These are phyloP conservation scores for Clitopilus passeckerianus DNA, from an alignment of 768 basidiomycete genomes.

Conservation along the genomic window DNA sequence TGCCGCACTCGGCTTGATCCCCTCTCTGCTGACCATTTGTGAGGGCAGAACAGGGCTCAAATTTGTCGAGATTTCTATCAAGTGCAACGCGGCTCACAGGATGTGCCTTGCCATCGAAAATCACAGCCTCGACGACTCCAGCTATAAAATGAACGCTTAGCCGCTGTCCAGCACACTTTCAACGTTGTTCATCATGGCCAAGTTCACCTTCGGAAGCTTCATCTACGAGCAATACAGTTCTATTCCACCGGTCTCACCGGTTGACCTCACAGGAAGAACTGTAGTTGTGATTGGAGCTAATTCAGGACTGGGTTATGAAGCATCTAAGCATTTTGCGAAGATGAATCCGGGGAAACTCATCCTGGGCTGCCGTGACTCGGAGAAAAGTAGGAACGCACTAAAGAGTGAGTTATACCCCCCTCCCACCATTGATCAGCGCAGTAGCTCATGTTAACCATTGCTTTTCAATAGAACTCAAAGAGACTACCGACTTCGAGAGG, in stretches of 20 bases:
- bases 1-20: too few species aligned
- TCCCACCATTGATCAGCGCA: not conserved
- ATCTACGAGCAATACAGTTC: conserved; percentile 14
- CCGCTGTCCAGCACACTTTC: too few species aligned
- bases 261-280: conserved; percentile 38
- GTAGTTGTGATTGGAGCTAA: conserved; percentile 48
- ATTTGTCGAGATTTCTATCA: too few species aligned
- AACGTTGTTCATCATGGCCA: conserved; percentile 14
- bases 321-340: conserved; percentile 36
- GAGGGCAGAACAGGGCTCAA: too few species aligned
- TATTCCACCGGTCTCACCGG: conserved; percentile 24
- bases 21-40: too few species aligned
- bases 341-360: conserved; percentile 39
- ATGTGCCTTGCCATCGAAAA: too few species aligned
- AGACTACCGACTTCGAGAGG: conserved; percentile 25
- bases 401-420: conserved; percentile 20
- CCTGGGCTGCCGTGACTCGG: conserved; percentile 29
- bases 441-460: not conserved
- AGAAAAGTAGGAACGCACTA: conserved; percentile 30
- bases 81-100: too few species aligned
- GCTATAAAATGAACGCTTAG: too few species aligned
- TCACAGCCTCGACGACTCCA: too few species aligned
- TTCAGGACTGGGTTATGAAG: conserved; percentile 43
- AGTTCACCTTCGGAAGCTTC: conserved; percentile 10
- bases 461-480: conserved; percentile 16